Percentiles rank a stretch among this genome's conserved stretches.
Evolutionary conservation across 495 filamentous ascomycete genomes (phyloP).

Genomic region (Apodospora peruviana): DNA sequence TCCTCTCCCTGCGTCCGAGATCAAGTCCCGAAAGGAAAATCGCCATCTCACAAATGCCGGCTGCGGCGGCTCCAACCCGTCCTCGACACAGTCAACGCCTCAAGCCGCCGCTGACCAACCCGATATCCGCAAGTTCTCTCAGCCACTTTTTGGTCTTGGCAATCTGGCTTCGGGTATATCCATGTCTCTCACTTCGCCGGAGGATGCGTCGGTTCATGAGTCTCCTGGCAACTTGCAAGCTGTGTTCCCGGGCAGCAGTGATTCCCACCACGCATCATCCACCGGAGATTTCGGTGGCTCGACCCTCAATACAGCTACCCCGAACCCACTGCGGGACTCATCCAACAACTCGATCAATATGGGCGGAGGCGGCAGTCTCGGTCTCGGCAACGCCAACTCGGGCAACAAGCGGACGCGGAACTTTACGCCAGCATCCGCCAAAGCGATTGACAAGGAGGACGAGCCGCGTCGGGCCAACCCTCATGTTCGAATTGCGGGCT

Average conservation of each 20-base stretch:
- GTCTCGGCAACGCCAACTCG: slow-evolving; percentile 1
- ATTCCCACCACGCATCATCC: neutral
- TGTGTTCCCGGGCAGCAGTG: neutral
- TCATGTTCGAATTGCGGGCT: slow-evolving; percentile 9
- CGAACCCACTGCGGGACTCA: neutral
- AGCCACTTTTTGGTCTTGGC: slow-evolving; percentile 19
- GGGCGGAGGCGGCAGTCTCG: too few species aligned
- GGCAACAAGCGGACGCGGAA: slow-evolving; percentile 34
- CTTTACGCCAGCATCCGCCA: slow-evolving; percentile 40
- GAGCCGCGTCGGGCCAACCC: slow-evolving; percentile 32
- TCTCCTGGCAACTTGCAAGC: slow-evolving; percentile 2
- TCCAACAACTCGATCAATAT: neutral
- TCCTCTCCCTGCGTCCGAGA: slow-evolving; percentile 24
- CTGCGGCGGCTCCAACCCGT: slow-evolving; percentile 5
- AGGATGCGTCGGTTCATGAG: neutral
- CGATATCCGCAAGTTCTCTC: slow-evolving; percentile 31
- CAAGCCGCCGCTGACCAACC: slow-evolving; percentile 12
- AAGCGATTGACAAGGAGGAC: slow-evolving; percentile 34
- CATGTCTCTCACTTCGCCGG: neutral
- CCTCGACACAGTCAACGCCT: slow-evolving; percentile 10
- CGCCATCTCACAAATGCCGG: slow-evolving; percentile 12
- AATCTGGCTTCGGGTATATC: neutral
- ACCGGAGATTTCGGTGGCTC: slow-evolving; percentile 5
- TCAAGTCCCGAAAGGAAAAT: slow-evolving; percentile 37
- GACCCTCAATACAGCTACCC: neutral